phyloP scores from a whole-genome alignment of 352 stramenopile genomes.

The Sclerospora graminicola region DNA sequence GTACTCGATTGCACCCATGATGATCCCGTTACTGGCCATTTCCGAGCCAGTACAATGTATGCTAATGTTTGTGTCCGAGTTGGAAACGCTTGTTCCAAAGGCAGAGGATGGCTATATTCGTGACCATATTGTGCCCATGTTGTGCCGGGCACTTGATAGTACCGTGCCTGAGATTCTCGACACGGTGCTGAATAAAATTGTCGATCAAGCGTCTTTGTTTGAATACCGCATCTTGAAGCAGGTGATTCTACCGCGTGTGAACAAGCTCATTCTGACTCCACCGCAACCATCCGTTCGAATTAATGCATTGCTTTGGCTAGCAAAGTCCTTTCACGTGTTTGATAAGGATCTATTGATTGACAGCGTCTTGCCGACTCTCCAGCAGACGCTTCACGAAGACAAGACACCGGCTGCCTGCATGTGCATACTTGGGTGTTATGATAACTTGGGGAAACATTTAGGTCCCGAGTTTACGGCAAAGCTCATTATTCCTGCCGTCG shows the following conservation, averaged over 20 bases:
- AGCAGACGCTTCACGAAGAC: constrained; percentile 63
- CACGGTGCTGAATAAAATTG: constrained; percentile 84
- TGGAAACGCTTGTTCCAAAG: constrained; percentile 76
- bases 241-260: constrained; percentile 76
- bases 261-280: constrained; percentile 78
- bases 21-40: constrained; percentile 71
- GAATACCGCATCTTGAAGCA: constrained; percentile 86
- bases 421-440: constrained; percentile 82
- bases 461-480: constrained; percentile 76
- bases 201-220: constrained; percentile 78
- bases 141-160: constrained; percentile 73
- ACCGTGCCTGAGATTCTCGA: constrained; percentile 81
- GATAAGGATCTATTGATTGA: constrained; percentile 82
- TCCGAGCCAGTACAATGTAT: constrained; percentile 84
- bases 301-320: constrained; percentile 78
- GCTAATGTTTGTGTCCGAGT: constrained; percentile 84
- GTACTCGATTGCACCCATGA: constrained; percentile 70
- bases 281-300: constrained; percentile 77
- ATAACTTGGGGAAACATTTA: constrained; percentile 82
- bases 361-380: constrained; percentile 66
- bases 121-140: constrained; percentile 84
- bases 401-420: constrained; percentile 80
- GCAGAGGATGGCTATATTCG: constrained; percentile 82
- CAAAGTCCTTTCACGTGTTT: constrained; percentile 85
- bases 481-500: constrained; percentile 70